Conservation (phyloP, 192 early-diverging fungal genomes). For the Martensiomyces pterosporus region DNA sequence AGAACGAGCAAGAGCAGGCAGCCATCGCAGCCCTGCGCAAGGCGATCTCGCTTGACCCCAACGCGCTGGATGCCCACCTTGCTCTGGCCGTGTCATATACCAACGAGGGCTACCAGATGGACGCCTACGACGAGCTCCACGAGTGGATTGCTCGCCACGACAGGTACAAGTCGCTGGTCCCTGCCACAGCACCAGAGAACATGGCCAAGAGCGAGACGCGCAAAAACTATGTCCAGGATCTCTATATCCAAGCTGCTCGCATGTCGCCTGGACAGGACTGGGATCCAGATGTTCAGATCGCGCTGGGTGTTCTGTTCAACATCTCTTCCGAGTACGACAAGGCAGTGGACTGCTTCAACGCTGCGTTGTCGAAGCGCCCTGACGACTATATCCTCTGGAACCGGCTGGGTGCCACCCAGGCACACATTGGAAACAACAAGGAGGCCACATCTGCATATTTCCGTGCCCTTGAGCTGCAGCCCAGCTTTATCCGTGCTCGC, state of each 20-base stretch:
- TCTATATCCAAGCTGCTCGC: conserved; percentile 80
- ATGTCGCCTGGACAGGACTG: conserved; percentile 49
- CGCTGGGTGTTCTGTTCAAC: conserved; percentile 93
- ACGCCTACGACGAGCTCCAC: conserved; percentile 87
- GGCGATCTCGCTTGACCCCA: conserved; percentile 71
- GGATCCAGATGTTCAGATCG: conserved; percentile 92
- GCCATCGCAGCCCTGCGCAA: conserved; percentile 88
- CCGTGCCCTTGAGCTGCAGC: conserved; percentile 90
- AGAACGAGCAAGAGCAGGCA: conserved; percentile 90
- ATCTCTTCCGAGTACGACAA: conserved; percentile 89
- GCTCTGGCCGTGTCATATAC: conserved; percentile 90
- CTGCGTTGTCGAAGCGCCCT: conserved; percentile 80
- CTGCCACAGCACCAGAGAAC: conserved; percentile 32
- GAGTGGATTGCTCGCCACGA: conserved; percentile 77
- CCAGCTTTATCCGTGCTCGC: conserved; percentile 88
- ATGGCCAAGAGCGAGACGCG: conserved; percentile 43
- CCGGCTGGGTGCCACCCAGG: conserved; percentile 93
- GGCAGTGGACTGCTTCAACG: conserved; percentile 95
- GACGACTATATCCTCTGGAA: conserved; percentile 95
- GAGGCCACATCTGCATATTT: conserved; percentile 92
- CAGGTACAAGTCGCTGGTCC: conserved; percentile 57
- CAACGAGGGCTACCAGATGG: conserved; percentile 80
- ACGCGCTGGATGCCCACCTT: conserved; percentile 72
- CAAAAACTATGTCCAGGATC: conserved; percentile 67
- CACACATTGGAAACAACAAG: conserved; percentile 73